Base-by-base conservation (phyloP, 2,329 filamentous ascomycete genomes). In the Daldinia sp. region DNA sequence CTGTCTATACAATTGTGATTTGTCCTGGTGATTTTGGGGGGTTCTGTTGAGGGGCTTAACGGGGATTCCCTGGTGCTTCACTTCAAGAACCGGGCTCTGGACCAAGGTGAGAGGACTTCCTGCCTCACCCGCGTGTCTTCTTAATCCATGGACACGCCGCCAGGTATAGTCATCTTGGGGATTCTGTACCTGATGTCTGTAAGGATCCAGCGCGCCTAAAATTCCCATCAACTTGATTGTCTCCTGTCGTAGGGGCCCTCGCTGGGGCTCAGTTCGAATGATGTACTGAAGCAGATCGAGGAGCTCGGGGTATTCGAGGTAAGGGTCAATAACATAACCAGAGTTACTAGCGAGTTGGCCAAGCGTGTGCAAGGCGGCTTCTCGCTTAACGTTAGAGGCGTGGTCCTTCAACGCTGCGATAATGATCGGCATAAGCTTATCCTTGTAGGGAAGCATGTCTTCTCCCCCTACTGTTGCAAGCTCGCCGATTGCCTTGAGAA, bases 151-250 rank as follows among this genome's bases (percentile, higher is more conserved):
- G 63, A 67, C 55, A 56, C 58, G 60, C 65, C 59, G 69, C 51
- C 64, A 62, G 59, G 54, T 71, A 65, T 63, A 63, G 53, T 67
- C 63, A 50, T 70, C 54, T 56, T 59, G 55, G 58, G 65, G 66
- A 48, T 54, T 50, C 20, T 74, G 74, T 82, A 87, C 85, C 82
- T 95, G 95, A 77, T 98, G 93, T 78, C 95, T 96, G 80, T 99
- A 98, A 0, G 96, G 96, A 79, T 99, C 97, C 37, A 99, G 82
- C 44, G 96, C 96, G 69, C 96, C 96, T 13, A 99, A 85, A 48
- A 98, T 98, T 74, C 96, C 96, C 86, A 99, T 93, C 20, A 99
- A 82, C 75, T 98, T 97, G 76, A 99, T 98, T 0, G 96, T 98
- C 79, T 98, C 95, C 72, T 96, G 93, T 48, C 96, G 88, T 37